phyloP scores from a whole-genome alignment of 768 basidiomycete genomes.

The Cystobasidiopsis lactophilus region DNA sequence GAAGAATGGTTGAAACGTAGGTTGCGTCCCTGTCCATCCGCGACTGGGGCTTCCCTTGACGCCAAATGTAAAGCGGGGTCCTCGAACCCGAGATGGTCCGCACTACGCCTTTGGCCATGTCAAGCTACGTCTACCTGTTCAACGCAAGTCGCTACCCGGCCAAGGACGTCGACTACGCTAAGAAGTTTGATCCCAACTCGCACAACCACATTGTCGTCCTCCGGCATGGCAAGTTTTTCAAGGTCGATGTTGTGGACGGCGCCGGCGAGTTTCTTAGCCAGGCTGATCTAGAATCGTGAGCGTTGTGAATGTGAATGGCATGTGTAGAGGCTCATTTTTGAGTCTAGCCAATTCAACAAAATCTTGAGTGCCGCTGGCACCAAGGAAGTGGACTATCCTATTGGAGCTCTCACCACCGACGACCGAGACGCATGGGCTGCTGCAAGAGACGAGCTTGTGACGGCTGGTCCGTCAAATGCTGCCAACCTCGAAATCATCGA shows the following conservation, averaged over 20 bases:
- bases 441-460: conserved; percentile 39
- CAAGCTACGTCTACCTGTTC: conserved; percentile 94
- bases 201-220: conserved; percentile 80
- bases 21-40: conserved; percentile 14
- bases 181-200: conserved; percentile 47
- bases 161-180: conserved; percentile 59
- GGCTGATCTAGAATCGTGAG: conserved; percentile 55
- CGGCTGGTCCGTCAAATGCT: conserved; percentile 30
- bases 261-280: conserved; percentile 51
- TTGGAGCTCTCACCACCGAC: conserved; percentile 71
- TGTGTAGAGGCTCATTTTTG: not conserved
- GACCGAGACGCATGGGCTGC: conserved; percentile 79
- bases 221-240: conserved; percentile 75
- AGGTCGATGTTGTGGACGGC: conserved; percentile 45
- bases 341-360: conserved; percentile 36
- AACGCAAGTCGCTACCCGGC: conserved; percentile 74
- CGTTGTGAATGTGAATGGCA: not conserved
- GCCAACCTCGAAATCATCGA: conserved; percentile 55
- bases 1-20: conserved; percentile 53
- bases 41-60: not conserved
- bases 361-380: conserved; percentile 44
- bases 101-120: conserved; percentile 57
- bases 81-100: conserved; percentile 74
- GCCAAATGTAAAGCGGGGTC: conserved; percentile 34
- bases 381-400: conserved; percentile 29